Percentiles rank a stretch among this genome's conserved stretches.
Conservation (phyloP, 257 asterid species). For the Buddleja alternifolia region DNA sequence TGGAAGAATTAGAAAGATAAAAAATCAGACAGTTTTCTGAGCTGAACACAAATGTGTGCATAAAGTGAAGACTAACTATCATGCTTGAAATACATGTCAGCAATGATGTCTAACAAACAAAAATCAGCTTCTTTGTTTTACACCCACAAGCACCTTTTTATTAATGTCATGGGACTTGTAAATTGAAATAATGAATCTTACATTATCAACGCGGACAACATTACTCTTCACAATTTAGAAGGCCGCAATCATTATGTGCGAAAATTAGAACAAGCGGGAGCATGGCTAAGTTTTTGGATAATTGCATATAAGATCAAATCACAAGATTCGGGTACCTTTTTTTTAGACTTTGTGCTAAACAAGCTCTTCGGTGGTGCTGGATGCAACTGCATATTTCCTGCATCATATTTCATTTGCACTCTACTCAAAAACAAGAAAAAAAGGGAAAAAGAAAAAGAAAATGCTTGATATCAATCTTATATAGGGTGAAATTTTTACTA, state of each 20-base stretch:
- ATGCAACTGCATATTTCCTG: constrained; percentile 52
- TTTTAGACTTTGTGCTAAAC: constrained; percentile 57
- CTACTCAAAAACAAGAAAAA: constrained; percentile 11
- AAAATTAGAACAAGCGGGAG: background rate
- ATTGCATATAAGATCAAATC: background rate
- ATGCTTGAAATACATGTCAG: background rate
- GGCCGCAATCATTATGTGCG: background rate
- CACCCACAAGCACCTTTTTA: background rate
- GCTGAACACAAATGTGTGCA: constrained; percentile 18
- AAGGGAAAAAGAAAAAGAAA: too few species aligned
- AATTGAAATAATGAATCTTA: background rate
- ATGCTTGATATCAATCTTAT: constrained; percentile 10
- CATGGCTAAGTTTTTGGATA: background rate
- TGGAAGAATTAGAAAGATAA: constrained; percentile 34
- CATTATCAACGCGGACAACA: constrained; percentile 2
- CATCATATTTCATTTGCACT: constrained; percentile 21
- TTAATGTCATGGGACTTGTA: background rate
- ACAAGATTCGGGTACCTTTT: constrained; percentile 52
- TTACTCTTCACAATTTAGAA: background rate
- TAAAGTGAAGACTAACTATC: background rate
- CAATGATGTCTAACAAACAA: background rate
- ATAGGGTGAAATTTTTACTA: constrained; percentile 24
- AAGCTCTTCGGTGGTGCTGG: constrained; percentile 42
- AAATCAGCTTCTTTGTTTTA: background rate
- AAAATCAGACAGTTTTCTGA: constrained; percentile 26